Evolutionary conservation across 768 basidiomycete species (phyloP).

Genomic region (Neoboletus brunneissimus): DNA sequence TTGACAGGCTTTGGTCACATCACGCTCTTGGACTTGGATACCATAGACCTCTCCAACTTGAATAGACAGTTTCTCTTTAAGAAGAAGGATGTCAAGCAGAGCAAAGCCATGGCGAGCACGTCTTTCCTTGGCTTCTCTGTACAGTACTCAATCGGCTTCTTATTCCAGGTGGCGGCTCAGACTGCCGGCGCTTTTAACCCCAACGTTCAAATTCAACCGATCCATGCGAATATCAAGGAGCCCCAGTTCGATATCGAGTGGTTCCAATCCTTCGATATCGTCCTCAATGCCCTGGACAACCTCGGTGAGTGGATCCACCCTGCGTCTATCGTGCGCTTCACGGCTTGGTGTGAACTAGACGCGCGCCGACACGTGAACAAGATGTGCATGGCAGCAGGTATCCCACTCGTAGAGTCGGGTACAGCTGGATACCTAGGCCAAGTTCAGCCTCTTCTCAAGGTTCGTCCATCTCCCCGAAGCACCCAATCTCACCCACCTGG

Average conservation of each 20-base stretch:
- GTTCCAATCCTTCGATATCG: constrained; percentile 89
- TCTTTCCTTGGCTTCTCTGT: neutral
- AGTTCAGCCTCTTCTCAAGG: constrained; percentile 91
- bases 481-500: neutral
- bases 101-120: constrained; percentile 78
- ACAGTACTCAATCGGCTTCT: neutral
- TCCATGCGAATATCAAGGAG: constrained; percentile 96
- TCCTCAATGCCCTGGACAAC: constrained; percentile 95
- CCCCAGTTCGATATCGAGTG: constrained; percentile 84
- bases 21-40: constrained; percentile 93
- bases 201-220: constrained; percentile 79
- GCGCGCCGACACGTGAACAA: constrained; percentile 94
- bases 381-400: constrained; percentile 91
- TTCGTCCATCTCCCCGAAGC: constrained; percentile 27
- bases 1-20: constrained; percentile 91
- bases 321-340: neutral
- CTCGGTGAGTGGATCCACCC: constrained; percentile 57
- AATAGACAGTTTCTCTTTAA: constrained; percentile 96
- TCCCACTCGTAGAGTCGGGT: constrained; percentile 93
- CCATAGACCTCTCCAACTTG: constrained; percentile 96
- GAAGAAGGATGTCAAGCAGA: constrained; percentile 96
- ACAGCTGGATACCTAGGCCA: constrained; percentile 97
- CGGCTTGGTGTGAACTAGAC: constrained; percentile 45
- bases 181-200: constrained; percentile 86
- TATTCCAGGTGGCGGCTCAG: constrained; percentile 69